These are phyloP conservation scores for Tolypocladium amazonense DNA, from an alignment of 2,329 filamentous ascomycete species.

Conservation along the genomic window DNA sequence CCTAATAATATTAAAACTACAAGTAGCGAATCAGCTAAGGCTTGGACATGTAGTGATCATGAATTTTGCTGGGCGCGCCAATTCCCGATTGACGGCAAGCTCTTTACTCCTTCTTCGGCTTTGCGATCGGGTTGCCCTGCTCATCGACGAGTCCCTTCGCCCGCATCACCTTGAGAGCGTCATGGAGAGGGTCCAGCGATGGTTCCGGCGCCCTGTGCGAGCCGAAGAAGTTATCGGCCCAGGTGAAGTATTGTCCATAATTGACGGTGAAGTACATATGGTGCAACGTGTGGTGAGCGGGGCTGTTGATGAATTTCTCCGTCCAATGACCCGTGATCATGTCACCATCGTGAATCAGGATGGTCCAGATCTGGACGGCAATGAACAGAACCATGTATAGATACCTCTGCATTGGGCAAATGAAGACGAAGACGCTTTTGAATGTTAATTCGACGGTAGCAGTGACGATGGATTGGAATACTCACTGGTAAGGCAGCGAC, in stretches of 20 bases:
- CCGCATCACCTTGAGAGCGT: constrained; percentile 31
- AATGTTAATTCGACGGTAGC: neutral
- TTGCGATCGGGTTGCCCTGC: constrained; percentile 25
- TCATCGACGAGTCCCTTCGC: constrained; percentile 33
- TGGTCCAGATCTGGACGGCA: constrained; percentile 36
- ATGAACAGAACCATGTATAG: constrained; percentile 33
- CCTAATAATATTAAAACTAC: too few relatives aligned
- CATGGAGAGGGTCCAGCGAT: constrained; percentile 31
- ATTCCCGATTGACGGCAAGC: too few relatives aligned
- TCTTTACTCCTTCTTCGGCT: constrained; percentile 17
- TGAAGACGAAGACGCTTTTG: neutral
- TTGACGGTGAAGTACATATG: constrained; percentile 40
- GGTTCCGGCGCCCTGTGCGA: constrained; percentile 32
- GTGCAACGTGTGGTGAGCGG: constrained; percentile 36
- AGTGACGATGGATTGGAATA: neutral
- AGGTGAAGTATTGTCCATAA: constrained; percentile 39
- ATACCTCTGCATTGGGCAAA: constrained; percentile 32
- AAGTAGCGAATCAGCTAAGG: too few relatives aligned
- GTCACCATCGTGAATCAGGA: constrained; percentile 38
- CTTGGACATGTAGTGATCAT: too few relatives aligned
- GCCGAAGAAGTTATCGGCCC: constrained; percentile 32
- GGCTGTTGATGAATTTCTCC: constrained; percentile 35
- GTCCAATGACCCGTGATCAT: constrained; percentile 36
- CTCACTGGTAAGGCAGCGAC: constrained; percentile 35
- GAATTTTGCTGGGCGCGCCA: too few relatives aligned